Conservation (phyloP, 345 rosid genomes). For the Populus pruinosa region DNA sequence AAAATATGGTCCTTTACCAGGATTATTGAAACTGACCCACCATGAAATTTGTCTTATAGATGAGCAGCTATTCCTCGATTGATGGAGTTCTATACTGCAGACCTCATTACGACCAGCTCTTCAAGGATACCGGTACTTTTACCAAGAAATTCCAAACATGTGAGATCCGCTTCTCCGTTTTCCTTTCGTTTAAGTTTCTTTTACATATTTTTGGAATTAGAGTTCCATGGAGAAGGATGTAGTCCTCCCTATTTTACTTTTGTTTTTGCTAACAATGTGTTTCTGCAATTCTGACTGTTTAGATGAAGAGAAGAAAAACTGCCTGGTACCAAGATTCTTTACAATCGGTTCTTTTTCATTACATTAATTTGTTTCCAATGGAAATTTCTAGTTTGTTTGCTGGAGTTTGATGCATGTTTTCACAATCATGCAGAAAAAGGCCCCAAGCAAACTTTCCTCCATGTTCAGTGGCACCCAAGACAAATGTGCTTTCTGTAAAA, state of each 20-base stretch:
- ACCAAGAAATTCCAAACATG: slow-evolving; percentile 47
- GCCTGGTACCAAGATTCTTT: slow-evolving; percentile 25
- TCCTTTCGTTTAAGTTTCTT: background rate
- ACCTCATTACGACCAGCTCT: slow-evolving; percentile 85
- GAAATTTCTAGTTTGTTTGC: background rate
- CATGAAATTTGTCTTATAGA: slow-evolving; percentile 31
- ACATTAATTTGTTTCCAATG: background rate
- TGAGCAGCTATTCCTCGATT: slow-evolving; percentile 62
- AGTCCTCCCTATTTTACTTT: no score
- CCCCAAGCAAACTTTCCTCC: slow-evolving; percentile 47
- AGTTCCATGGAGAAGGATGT: background rate
- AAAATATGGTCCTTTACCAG: background rate
- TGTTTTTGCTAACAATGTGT: background rate
- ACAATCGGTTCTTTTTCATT: background rate
- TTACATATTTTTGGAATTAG: background rate
- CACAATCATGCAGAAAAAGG: slow-evolving; percentile 26
- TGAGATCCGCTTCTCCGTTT: background rate
- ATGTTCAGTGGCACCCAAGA: slow-evolving; percentile 51
- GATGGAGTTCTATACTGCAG: slow-evolving; percentile 79
- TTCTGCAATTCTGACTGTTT: slow-evolving; percentile 7
- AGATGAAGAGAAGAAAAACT: slow-evolving; percentile 45
- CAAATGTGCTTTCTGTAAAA: slow-evolving; percentile 40
- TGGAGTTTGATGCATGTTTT: background rate
- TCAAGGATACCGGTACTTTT: slow-evolving; percentile 58
- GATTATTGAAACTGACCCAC: background rate